phyloP scores from a whole-genome alignment of 2,329 filamentous ascomycete genomes.

The Metarhizium sp. region DNA sequence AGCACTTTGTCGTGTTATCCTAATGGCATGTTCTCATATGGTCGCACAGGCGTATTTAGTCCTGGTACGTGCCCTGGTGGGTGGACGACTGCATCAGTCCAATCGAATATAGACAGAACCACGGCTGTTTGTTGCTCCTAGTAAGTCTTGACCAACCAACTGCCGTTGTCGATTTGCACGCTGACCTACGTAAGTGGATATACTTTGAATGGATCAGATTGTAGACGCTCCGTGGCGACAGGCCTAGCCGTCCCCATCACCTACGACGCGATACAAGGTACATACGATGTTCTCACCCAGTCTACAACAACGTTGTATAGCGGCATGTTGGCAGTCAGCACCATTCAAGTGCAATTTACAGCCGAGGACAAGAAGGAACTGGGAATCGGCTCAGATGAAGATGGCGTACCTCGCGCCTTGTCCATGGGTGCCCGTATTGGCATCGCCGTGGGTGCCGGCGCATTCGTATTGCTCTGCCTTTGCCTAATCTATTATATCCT shows the following conservation, averaged over 20 bases:
- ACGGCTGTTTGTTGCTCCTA: slow-evolving; percentile 32
- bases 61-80: slow-evolving; percentile 29
- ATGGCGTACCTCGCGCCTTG: slow-evolving; percentile 11
- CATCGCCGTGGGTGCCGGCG: slow-evolving; percentile 23
- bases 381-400: slow-evolving; percentile 23
- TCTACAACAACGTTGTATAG: slow-evolving; percentile 27
- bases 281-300: slow-evolving; percentile 23
- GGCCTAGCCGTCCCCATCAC: slow-evolving; percentile 26
- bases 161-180: background rate
- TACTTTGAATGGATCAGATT: slow-evolving; percentile 21
- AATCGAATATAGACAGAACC: slow-evolving; percentile 24
- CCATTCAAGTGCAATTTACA: slow-evolving; percentile 27
- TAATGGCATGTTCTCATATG: slow-evolving; percentile 27
- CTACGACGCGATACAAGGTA: slow-evolving; percentile 25
- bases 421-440: slow-evolving; percentile 23
- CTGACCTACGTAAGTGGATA: slow-evolving; percentile 20
- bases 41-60: slow-evolving; percentile 28
- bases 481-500: slow-evolving; percentile 16
- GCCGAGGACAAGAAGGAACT: slow-evolving; percentile 24
- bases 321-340: slow-evolving; percentile 27
- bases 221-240: slow-evolving; percentile 25
- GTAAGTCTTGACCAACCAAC: slow-evolving; percentile 18
- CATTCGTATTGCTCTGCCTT: slow-evolving; percentile 20
- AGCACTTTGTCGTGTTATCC: slow-evolving; percentile 31
- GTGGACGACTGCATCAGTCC: slow-evolving; percentile 28